Base-by-base conservation (phyloP, 1,284 basidiomycete genomes). In the Cryptococcus jaspeensis region DNA sequence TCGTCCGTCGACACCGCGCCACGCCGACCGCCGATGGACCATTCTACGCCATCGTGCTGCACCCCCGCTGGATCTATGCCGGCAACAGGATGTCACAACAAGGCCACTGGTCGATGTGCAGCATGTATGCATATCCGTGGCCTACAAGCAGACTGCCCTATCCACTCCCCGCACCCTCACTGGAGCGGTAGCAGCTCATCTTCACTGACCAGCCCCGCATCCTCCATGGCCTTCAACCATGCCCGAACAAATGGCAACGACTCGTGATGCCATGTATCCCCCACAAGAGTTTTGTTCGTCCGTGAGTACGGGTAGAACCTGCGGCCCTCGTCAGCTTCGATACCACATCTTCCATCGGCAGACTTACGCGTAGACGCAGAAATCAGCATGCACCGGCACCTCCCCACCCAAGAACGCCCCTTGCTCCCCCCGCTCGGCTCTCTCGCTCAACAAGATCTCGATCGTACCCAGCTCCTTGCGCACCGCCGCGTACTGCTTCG, bases 291-390 rank as follows among this genome's bases (percentile, higher is more conserved):
- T 13, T 36, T 23, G 53, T 63, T 63, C 5, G 62, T 63, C 11
- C 55, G 49, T 5, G 62, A 61, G 53, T 63, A 63, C 3, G 62
- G 50, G 39, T 61, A 63, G 48, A 61, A 63, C 38, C 50, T 59
- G 49, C 4, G 4, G 4, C 5, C 28, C 9, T 32, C 28, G 28
- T 32, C 28, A 32, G 28, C 20, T 53, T n/a, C 20, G 50, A 2
- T 20, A 50, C 9, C 15, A 16, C n/a, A 25, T 16, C 22, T 28
- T 36, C 5, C 1, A 11, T 32, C 23, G 50, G 13, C 50, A 23
- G n/a, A 56, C 53, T 50, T 46, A 56, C 52, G 60, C 59, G 46
- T 53, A 63, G 9, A 63, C 48, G 47, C 52, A 57, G 41, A 61
- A 63, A 43, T 63, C 62, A 5, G 60, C 55, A 47, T 63, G 62